A percentile compares a stretch with the other conserved stretches of the same genome.
Conservation (phyloP, 1,284 basidiomycete species). For the Coniophora puteana region DNA sequence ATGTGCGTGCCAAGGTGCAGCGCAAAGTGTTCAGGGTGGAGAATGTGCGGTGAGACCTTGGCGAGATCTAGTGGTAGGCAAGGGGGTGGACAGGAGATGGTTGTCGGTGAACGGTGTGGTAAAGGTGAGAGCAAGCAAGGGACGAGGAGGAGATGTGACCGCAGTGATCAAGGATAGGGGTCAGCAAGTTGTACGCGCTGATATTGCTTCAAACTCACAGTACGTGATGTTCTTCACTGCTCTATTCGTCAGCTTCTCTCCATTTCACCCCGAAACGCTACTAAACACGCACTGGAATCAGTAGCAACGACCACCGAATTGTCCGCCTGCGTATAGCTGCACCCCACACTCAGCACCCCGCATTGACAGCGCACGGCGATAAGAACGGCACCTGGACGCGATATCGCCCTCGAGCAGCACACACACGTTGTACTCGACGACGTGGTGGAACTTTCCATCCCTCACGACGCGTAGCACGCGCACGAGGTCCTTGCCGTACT, state of each 20-base stretch:
- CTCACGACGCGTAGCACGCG: constrained; percentile 84
- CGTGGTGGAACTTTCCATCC: constrained; percentile 58
- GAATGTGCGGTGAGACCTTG: constrained; percentile 82
- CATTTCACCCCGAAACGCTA: constrained; percentile 1
- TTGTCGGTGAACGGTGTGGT: not conserved
- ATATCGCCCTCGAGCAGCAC: constrained; percentile 81
- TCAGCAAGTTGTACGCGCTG: not conserved
- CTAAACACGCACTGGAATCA: constrained; percentile 66
- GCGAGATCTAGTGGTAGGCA: constrained; percentile 65
- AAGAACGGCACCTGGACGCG: constrained; percentile 48
- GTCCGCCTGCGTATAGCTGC: constrained; percentile 78
- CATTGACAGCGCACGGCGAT: not conserved
- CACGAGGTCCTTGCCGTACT: constrained; percentile 87
- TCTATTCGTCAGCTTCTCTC: constrained; percentile 4
- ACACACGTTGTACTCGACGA: constrained; percentile 81
- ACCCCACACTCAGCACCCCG: not conserved
- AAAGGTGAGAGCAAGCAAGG: not conserved
- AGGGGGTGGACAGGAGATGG: not conserved
- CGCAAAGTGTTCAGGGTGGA: constrained; percentile 83
- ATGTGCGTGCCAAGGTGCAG: constrained; percentile 85
- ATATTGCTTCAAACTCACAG: constrained; percentile 43
- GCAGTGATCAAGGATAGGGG: not conserved
- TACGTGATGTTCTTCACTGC: constrained; percentile 94
- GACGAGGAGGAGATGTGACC: not conserved
- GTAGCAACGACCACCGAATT: constrained; percentile 86